Percentiles rank a stretch among this genome's conserved stretches.
Evolutionary conservation across 129 eudicot species (phyloP).

Genomic region (Gnaphalium uliginosum): DNA sequence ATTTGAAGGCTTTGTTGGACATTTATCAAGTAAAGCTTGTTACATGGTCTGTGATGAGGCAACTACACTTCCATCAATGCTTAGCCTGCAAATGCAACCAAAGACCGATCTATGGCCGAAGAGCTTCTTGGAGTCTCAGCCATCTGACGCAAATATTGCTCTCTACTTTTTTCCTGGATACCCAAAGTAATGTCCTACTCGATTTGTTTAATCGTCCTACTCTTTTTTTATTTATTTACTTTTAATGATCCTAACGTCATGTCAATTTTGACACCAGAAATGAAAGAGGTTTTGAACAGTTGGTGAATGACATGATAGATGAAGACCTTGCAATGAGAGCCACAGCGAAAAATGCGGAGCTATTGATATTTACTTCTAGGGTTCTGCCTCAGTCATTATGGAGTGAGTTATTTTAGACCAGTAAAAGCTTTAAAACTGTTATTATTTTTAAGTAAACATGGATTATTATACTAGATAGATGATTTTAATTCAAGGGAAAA

Average conservation of each 20-base stretch:
- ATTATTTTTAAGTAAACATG: background rate
- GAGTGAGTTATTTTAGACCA: slow-evolving; percentile 33
- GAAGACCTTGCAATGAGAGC: slow-evolving; percentile 64
- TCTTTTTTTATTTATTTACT: background rate
- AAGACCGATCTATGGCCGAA: slow-evolving; percentile 55
- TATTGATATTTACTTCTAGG: slow-evolving; percentile 65
- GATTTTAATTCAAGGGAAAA: background rate
- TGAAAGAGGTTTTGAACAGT: slow-evolving; percentile 41
- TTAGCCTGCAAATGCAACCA: slow-evolving; percentile 54
- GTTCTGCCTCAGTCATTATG: slow-evolving; percentile 48
- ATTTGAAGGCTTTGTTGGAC: slow-evolving; percentile 58
- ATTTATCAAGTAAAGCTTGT: slow-evolving; percentile 58
- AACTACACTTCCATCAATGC: slow-evolving; percentile 42
- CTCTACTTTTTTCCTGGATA: slow-evolving; percentile 58
- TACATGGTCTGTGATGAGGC: slow-evolving; percentile 48
- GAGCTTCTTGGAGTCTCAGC: slow-evolving; percentile 45
- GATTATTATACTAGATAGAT: background rate
- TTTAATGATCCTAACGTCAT: slow-evolving; percentile 10
- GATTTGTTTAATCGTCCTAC: background rate
- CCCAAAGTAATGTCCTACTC: slow-evolving; percentile 37
- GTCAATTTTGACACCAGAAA: slow-evolving; percentile 32
- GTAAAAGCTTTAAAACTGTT: too few relatives aligned
- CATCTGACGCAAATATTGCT: slow-evolving; percentile 51
- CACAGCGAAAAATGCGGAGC: slow-evolving; percentile 52
- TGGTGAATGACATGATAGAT: slow-evolving; percentile 58